These are phyloP conservation scores for Lactarius sp. DNA, from an alignment of 768 basidiomycete species.

Conservation along the genomic window DNA sequence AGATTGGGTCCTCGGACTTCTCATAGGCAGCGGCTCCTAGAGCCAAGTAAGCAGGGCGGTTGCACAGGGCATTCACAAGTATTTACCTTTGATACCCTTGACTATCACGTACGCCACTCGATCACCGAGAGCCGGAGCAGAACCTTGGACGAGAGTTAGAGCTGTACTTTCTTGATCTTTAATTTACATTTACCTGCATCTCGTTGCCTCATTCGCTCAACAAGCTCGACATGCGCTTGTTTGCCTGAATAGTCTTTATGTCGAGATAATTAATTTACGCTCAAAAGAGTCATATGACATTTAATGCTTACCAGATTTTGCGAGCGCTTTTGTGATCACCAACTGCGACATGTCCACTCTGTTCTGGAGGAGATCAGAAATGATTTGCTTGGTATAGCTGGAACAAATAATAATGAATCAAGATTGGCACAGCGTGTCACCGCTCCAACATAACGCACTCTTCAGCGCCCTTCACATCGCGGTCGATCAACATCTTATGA, in stretches of 20 bases:
- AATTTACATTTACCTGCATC: constrained; percentile 63
- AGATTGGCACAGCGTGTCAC: constrained; percentile 1
- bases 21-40: constrained; percentile 94
- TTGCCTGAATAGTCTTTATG: constrained; percentile 81
- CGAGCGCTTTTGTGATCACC: constrained; percentile 95
- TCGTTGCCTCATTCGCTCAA: constrained; percentile 91
- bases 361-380: constrained; percentile 92
- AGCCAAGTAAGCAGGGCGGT: not conserved
- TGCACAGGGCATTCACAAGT: not conserved
- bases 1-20: constrained; percentile 97
- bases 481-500: constrained; percentile 95
- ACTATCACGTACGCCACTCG: constrained; percentile 99
- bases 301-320: constrained; percentile 63
- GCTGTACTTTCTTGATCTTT: not conserved
- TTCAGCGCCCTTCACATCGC: constrained; percentile 91
- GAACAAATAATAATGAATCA: not conserved
- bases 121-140: constrained; percentile 95
- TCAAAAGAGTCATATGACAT: not conserved
- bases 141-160: constrained; percentile 45
- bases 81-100: constrained; percentile 84
- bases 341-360: constrained; percentile 98
- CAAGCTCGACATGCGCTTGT: constrained; percentile 95
- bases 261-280: not conserved
- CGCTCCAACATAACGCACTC: constrained; percentile 48
- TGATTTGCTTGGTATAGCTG: constrained; percentile 90